Percentiles rank a stretch among this genome's conserved stretches.
Evolutionary conservation across 352 stramenopile genomes (phyloP).

Genomic region (Globisporangium echinulatum): DNA sequence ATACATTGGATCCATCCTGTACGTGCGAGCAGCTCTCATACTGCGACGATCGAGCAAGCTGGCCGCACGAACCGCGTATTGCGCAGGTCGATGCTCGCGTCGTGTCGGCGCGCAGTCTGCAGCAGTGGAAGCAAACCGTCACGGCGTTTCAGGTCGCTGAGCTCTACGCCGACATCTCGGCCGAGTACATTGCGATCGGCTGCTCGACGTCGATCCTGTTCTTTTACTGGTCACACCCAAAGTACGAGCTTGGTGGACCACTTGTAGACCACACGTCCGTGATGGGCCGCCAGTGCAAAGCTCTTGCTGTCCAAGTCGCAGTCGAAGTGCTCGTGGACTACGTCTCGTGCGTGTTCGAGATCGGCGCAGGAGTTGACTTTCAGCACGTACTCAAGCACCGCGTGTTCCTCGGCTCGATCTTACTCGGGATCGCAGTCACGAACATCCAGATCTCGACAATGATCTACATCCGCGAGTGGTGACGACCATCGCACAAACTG

Average conservation of each 20-base stretch:
- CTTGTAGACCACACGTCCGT: neutral
- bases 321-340: slow-evolving; percentile 13
- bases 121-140: slow-evolving; percentile 16
- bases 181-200: slow-evolving; percentile 39
- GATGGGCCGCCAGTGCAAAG: neutral
- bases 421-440: neutral
- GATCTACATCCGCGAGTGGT: slow-evolving; percentile 5
- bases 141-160: slow-evolving; percentile 30
- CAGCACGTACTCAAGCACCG: slow-evolving; percentile 1
- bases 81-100: neutral
- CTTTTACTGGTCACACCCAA: slow-evolving; percentile 29
- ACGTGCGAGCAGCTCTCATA: too few relatives aligned
- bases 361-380: slow-evolving; percentile 6
- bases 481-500: neutral
- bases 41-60: neutral
- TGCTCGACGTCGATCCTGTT: slow-evolving; percentile 38
- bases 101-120: neutral
- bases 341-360: slow-evolving; percentile 12
- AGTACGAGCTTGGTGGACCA: slow-evolving; percentile 13
- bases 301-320: slow-evolving; percentile 4
- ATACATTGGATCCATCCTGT: too few relatives aligned
- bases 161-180: slow-evolving; percentile 38
- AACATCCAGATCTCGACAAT: slow-evolving; percentile 10
- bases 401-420: slow-evolving; percentile 8
- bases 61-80: too few relatives aligned